Conservation (phyloP, 2,329 filamentous ascomycete genomes). For the Colletotrichum sidae region DNA sequence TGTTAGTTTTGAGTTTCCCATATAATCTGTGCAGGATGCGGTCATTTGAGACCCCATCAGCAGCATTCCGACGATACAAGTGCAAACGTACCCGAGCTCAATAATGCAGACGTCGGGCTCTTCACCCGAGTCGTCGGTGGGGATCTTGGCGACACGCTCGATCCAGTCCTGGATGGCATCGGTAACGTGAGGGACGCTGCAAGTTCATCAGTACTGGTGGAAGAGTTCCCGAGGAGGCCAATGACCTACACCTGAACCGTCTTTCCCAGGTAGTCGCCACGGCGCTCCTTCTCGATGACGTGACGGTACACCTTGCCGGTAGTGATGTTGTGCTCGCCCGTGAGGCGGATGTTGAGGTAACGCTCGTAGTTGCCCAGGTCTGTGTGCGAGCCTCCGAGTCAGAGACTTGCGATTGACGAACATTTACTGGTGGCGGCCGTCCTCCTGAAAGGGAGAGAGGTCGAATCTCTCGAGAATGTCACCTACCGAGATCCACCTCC, state of each 20-base stretch:
- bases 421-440: background rate
- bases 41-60: too few relatives aligned
- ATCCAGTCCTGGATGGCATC: conserved; percentile 95
- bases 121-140: conserved; percentile 85
- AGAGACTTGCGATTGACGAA: conserved; percentile 29
- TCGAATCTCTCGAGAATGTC: conserved; percentile 13
- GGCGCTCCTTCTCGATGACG: conserved; percentile 79
- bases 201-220: background rate
- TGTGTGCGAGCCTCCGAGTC: conserved; percentile 26
- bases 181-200: conserved; percentile 84
- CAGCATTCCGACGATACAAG: background rate
- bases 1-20: conserved; percentile 1
- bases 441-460: background rate
- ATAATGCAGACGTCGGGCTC: conserved; percentile 92
- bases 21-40: background rate
- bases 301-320: conserved; percentile 95
- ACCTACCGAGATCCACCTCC: conserved; percentile 38
- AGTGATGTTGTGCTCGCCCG: conserved; percentile 93
- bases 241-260: conserved; percentile 77
- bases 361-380: conserved; percentile 69
- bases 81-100: conserved; percentile 58
- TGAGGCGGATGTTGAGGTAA: conserved; percentile 85
- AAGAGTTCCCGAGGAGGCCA: background rate
- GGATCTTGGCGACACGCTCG: conserved; percentile 83
- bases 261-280: conserved; percentile 84